Base-by-base conservation (phyloP, 2,329 filamentous ascomycete genomes). In the Fusarium pininemorale region DNA sequence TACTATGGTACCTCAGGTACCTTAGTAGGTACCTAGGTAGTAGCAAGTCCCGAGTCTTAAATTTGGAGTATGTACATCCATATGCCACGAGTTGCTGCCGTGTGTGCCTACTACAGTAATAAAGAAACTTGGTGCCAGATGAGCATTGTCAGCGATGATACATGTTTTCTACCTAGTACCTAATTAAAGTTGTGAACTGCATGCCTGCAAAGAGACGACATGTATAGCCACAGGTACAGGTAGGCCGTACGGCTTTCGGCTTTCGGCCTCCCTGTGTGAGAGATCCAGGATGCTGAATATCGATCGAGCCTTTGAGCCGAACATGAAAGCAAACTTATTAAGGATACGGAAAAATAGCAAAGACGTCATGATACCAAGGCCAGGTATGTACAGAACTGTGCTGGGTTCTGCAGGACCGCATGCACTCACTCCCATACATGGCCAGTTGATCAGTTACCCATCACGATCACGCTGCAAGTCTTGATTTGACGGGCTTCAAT, bases 211-310 rank as follows among this genome's bases (percentile, higher is more conserved):
- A 35, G 48, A 53, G n/a, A 37, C n/a, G 24, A 26, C 35, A 38
- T 24, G 24, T 28, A 28, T 9, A 28, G 26, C 32, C 32, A 35
- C 32, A 38, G 35, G 24, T 28, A 22, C 14, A 28, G 26, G 26
- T 22, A 22, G 24, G 32, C n/a, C 16, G 30, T 18, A 42, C 61
- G 53, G 63, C 32, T 69, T 80, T 82, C 85, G 85, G 85, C 79
- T 84, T 79, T 82, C 85, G 85, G 85, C 79, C 84, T 82, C 81
- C 85, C 82, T 85, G 82, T 83, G 32, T 67, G 32, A 57, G 39
- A 54, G 54, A 53, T 42, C 45, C 48, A 32, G 51, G 62, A 59
- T 47, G 41, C 45, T 30, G 24, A 57, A 39, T 48, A 38, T 51
- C 41, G 55, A 57, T 35, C 32, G 32, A 37, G 65, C 77, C 74